Evolutionary conservation across 768 basidiomycete genomes (phyloP), one percentile per base, ranked within the genome.

Genomic region (Naganishia vishniacii): DNA sequence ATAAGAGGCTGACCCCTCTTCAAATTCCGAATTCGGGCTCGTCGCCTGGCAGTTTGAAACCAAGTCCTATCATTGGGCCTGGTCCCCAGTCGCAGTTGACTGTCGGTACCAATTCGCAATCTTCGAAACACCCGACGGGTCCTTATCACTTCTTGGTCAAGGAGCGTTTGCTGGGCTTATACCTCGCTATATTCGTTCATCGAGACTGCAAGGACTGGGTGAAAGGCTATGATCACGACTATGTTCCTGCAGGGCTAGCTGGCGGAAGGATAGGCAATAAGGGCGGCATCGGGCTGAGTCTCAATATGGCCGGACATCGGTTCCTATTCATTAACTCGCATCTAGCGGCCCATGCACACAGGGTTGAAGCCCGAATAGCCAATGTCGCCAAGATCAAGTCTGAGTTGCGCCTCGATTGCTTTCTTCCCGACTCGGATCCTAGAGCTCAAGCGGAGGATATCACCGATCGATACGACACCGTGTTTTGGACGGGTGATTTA

Each of bases 201-300:
- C 72, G 74, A 58, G 72, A 74, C 18, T 79, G 77, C 60, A 67
- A 75, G 47, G 66, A 76, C 34, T 66, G 79, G 16, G 71, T 80
- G 25, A 70, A 77, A 53, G 78, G 77, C 51, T 64, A 82, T 13
- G 89, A 88, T 4, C 88, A 86, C 68, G 86, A 87, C 15, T 84
- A 85, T 20, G 93, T 97, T 0, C 87, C 91, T 0, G 84, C 93
- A 16, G 93, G 93, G 4, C 79, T 95, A 25, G 89, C 94, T 28
- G 90, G 90, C 2, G 93, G 93, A 0, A 80, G 93, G 48, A 81
- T 95, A 1, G 93, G 93, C 5, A 97, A 97, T 74, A 97, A 97
- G 73, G 84, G 93, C 0, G 89, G 88, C 16, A 89, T 93, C 26
- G 92, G 89, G n/a, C 86, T 95, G 67, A 88, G 87, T 65, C 77